These are phyloP conservation scores for Peronospora destructor DNA, from an alignment of 352 stramenopile genomes.

Conservation along the genomic window DNA sequence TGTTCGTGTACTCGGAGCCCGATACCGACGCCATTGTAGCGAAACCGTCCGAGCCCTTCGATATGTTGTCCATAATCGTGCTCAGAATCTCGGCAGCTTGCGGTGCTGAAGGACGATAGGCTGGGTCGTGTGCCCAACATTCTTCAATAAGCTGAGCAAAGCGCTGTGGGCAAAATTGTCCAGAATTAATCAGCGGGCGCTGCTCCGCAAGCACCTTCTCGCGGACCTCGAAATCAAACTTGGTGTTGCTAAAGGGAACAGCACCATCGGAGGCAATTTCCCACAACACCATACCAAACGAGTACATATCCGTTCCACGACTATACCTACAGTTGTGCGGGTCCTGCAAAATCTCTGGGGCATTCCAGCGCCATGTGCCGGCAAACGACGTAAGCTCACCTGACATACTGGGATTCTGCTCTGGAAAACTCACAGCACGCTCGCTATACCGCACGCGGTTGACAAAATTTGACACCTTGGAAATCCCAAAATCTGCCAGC, in stretches of 20 bases:
- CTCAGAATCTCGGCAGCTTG: constrained; percentile 47
- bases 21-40: constrained; percentile 25
- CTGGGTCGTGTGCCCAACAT: constrained; percentile 51
- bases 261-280: constrained; percentile 57
- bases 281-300: constrained; percentile 68
- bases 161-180: constrained; percentile 38
- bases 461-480: constrained; percentile 42
- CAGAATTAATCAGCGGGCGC: constrained; percentile 44
- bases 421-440: constrained; percentile 24
- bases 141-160: constrained; percentile 55
- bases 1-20: constrained; percentile 47
- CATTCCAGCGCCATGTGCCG: constrained; percentile 67
- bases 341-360: constrained; percentile 56
- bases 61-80: constrained; percentile 46
- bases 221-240: constrained; percentile 66
- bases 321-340: constrained; percentile 61
- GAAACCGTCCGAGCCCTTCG: constrained; percentile 33
- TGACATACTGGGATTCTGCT: constrained; percentile 37
- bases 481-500: constrained; percentile 50
- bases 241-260: constrained; percentile 53
- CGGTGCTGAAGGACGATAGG: constrained; percentile 35
- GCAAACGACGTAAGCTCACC: constrained; percentile 60
- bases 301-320: constrained; percentile 64
- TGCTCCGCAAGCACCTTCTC: constrained; percentile 50
- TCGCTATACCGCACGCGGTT: constrained; percentile 36